These are phyloP conservation scores for Skeletonema grethae DNA, from an alignment of 108 stramenopile genomes.

Conservation along the genomic window DNA sequence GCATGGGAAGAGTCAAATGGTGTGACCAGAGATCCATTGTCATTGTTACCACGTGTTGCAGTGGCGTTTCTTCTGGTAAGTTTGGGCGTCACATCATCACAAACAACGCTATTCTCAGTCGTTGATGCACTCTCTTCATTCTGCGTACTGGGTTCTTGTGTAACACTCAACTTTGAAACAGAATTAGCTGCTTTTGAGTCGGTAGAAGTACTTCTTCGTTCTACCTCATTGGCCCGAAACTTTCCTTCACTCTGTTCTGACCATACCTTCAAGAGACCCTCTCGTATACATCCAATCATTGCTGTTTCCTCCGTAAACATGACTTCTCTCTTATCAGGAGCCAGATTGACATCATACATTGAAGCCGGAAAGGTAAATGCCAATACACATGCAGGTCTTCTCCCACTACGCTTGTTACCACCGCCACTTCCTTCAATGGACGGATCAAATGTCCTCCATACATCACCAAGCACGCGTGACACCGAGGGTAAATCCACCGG, in stretches of 20 bases:
- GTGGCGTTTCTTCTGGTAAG: background rate
- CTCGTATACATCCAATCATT: slow-evolving; percentile 52
- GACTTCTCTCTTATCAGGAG: slow-evolving; percentile 96
- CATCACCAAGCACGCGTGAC: slow-evolving; percentile 59
- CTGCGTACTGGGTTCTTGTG: background rate
- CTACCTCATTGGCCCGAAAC: slow-evolving; percentile 62
- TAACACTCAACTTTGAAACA: background rate
- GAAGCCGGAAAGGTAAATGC: slow-evolving; percentile 78
- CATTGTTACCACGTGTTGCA: background rate
- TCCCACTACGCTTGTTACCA: slow-evolving; percentile 34
- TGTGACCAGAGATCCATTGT: slow-evolving; percentile 1
- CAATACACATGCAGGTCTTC: slow-evolving; percentile 90
- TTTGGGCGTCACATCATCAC: background rate
- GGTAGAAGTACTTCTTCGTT: slow-evolving; percentile 28
- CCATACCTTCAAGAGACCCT: slow-evolving; percentile 60
- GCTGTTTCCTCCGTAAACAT: slow-evolving; percentile 78
- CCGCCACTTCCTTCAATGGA: slow-evolving; percentile 2
- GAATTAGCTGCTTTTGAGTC: background rate
- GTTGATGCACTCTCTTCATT: background rate
- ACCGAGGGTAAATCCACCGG: slow-evolving; percentile 94
- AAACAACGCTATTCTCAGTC: background rate
- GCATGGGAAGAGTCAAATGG: background rate
- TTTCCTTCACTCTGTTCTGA: slow-evolving; percentile 59
- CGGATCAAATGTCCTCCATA: slow-evolving; percentile 84
- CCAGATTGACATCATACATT: slow-evolving; percentile 93